A percentile compares a stretch with the other conserved stretches of the same genome.
phyloP scores from a whole-genome alignment of 2,329 filamentous ascomycete genomes.

The Geosmithia putterillii region DNA sequence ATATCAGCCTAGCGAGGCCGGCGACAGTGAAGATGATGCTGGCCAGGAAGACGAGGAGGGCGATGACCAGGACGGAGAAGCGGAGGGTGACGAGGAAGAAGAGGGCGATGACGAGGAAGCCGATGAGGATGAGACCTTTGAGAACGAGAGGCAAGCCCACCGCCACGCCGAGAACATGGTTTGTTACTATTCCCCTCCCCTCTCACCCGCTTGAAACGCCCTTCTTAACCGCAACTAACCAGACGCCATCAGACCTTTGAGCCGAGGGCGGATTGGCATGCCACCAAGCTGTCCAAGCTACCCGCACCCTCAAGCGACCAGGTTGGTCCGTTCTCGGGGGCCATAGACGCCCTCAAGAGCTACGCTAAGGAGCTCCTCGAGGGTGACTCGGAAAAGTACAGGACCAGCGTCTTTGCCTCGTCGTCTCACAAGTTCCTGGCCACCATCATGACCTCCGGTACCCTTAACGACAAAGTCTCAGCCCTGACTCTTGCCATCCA shows the following conservation, averaged over 20 bases:
- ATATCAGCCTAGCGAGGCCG: constrained; percentile 19
- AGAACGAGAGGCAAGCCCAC: constrained; percentile 5
- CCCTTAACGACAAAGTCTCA: constrained; percentile 91
- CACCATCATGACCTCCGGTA: constrained; percentile 93
- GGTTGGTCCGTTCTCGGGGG: constrained; percentile 25
- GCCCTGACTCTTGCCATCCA: constrained; percentile 89
- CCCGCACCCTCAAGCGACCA: constrained; percentile 32
- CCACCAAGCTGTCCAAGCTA: constrained; percentile 27
- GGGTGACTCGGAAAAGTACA: constrained; percentile 65
- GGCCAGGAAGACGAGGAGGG: constrained; percentile 14
- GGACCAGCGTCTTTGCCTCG: constrained; percentile 59
- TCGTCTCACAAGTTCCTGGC: constrained; percentile 94
- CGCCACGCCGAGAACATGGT: constrained; percentile 21
- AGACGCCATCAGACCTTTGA: constrained; percentile 35
- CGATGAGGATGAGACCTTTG: constrained; percentile 12
- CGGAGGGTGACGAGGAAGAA: constrained; percentile 14
- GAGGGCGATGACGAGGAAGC: constrained; percentile 20
- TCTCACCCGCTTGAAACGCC: constrained; percentile 2
- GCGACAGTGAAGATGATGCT: constrained; percentile 22
- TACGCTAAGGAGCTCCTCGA: constrained; percentile 68
- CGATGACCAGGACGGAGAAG: constrained; percentile 19
- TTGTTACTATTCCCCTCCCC: constrained; percentile 7
- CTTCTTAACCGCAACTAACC: constrained; percentile 21
- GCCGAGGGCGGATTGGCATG: constrained; percentile 46
- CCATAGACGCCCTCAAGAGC: constrained; percentile 43